phyloP scores from a whole-genome alignment of 345 rosid genomes.

The Crucihimalaya himalaica region DNA sequence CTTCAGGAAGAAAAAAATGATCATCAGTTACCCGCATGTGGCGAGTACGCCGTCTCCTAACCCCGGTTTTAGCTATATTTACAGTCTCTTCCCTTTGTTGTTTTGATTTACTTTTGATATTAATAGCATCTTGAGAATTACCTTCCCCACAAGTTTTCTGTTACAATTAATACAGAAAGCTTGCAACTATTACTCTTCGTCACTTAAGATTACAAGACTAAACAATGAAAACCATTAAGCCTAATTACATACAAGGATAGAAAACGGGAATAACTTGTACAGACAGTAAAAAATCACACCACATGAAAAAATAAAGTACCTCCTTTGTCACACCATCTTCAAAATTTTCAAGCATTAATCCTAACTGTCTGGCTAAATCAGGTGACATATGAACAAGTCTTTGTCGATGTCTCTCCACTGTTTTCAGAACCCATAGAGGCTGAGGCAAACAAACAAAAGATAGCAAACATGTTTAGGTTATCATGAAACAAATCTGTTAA shows the following conservation, averaged over 20 bases:
- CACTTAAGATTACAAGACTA: neutral
- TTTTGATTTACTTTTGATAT: constrained; percentile 35
- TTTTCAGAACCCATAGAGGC: constrained; percentile 90
- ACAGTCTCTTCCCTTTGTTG: constrained; percentile 62
- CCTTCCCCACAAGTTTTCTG: constrained; percentile 50
- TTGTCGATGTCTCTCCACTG: constrained; percentile 64
- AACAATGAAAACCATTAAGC: neutral
- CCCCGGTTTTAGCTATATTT: constrained; percentile 60
- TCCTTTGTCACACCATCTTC: constrained; percentile 45
- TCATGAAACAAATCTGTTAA: neutral
- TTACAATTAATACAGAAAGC: neutral
- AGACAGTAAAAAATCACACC: neutral
- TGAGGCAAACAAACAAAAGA: constrained; percentile 42
- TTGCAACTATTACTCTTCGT: neutral
- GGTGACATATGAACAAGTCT: constrained; percentile 84
- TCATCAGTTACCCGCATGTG: constrained; percentile 65
- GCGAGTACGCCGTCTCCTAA: constrained; percentile 77
- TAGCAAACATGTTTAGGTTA: constrained; percentile 17
- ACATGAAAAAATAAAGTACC: constrained; percentile 43
- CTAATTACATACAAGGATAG: neutral
- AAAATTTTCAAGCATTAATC: constrained; percentile 58
- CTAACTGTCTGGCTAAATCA: constrained; percentile 88
- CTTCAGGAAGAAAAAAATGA: neutral
- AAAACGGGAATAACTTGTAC: neutral
- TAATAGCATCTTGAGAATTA: constrained; percentile 36